These are phyloP conservation scores for Opeltia flavorubescens DNA, from an alignment of 495 filamentous ascomycete species.

Conservation along the genomic window DNA sequence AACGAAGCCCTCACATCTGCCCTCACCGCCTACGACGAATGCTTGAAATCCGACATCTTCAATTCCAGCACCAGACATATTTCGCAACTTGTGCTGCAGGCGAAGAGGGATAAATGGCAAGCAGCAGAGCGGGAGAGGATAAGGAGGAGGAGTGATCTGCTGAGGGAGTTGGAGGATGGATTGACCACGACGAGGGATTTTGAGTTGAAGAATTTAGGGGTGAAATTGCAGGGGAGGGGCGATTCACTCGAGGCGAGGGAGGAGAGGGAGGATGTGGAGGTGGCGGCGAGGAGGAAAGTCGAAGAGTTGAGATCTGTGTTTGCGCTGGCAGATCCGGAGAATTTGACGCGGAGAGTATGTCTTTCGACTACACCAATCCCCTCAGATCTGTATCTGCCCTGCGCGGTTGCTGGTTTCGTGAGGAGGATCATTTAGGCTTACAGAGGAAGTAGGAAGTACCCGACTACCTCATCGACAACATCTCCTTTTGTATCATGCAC, in stretches of 20 bases:
- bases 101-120: slow-evolving; percentile 56
- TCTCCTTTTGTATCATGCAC: slow-evolving; percentile 84
- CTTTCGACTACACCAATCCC: neutral
- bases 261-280: slow-evolving; percentile 32
- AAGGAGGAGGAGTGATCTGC: slow-evolving; percentile 31
- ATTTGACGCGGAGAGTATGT: slow-evolving; percentile 35
- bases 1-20: slow-evolving; percentile 63
- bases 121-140: slow-evolving; percentile 33
- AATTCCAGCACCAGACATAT: slow-evolving; percentile 49
- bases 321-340: slow-evolving; percentile 43
- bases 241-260: slow-evolving; percentile 28
- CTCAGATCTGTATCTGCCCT: neutral
- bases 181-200: slow-evolving; percentile 27
- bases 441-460: slow-evolving; percentile 46
- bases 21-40: slow-evolving; percentile 57
- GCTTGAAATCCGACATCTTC: slow-evolving; percentile 42
- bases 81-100: slow-evolving; percentile 52
- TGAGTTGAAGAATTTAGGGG: slow-evolving; percentile 34
- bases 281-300: slow-evolving; percentile 43
- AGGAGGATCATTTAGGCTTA: neutral
- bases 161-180: slow-evolving; percentile 36
- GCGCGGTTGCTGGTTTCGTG: neutral
- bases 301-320: slow-evolving; percentile 44
- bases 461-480: slow-evolving; percentile 78
- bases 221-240: slow-evolving; percentile 18